Evolutionary conservation across 768 basidiomycete genomes (phyloP).

Genomic region (Nevesoporus exiguus): DNA sequence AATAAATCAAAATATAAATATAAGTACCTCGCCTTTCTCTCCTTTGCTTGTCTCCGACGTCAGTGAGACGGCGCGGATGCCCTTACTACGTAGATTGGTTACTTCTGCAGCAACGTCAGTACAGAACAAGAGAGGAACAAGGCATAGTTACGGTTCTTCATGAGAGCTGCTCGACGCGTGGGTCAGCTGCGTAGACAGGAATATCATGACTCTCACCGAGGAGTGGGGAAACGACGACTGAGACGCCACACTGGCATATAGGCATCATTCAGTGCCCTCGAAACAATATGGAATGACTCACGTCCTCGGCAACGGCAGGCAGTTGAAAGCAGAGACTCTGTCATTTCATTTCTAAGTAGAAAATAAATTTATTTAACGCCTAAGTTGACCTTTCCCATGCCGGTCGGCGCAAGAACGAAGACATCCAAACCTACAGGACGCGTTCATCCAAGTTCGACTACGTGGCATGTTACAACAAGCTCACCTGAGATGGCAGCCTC

Average conservation of each 20-base stretch:
- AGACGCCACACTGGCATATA: slow-evolving; percentile 58
- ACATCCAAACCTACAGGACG: slow-evolving; percentile 57
- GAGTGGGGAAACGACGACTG: slow-evolving; percentile 75
- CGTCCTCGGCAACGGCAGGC: slow-evolving; percentile 66
- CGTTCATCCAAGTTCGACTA: not conserved
- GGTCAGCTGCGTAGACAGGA: slow-evolving; percentile 21
- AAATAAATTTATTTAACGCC: slow-evolving; percentile 32
- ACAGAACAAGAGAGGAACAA: not conserved
- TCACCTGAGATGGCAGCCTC: slow-evolving; percentile 42
- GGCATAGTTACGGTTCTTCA: slow-evolving; percentile 67
- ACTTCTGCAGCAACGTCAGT: slow-evolving; percentile 48
- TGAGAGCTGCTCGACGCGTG: slow-evolving; percentile 52
- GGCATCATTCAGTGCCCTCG: slow-evolving; percentile 18
- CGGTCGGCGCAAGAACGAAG: slow-evolving; percentile 80
- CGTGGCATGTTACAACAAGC: not conserved
- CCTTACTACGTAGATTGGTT: slow-evolving; percentile 49
- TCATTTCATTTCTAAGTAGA: not conserved
- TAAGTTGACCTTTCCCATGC: slow-evolving; percentile 77
- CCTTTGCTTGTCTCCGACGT: slow-evolving; percentile 58
- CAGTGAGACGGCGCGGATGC: slow-evolving; percentile 57
- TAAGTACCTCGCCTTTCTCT: slow-evolving; percentile 53
- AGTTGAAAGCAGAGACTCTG: slow-evolving; percentile 86
- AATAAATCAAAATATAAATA: slow-evolving; percentile 17
- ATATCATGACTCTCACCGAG: slow-evolving; percentile 45
- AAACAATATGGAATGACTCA: slow-evolving; percentile 45